Evolutionary conservation across 1,284 basidiomycete species (phyloP).

Genomic region (Ustilago lituana): DNA sequence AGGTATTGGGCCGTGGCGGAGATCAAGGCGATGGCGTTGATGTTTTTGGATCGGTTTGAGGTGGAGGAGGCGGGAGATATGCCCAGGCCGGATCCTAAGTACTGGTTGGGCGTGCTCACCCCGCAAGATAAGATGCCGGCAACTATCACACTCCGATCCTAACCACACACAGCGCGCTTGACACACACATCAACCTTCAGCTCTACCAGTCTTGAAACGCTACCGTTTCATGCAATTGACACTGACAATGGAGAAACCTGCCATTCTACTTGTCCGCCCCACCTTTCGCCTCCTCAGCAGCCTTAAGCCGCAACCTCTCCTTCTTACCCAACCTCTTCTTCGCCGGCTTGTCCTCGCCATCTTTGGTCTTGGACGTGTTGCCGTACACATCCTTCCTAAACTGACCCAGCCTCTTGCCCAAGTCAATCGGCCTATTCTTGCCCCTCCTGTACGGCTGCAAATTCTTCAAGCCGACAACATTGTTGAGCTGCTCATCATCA

Average conservation of each 20-base stretch:
- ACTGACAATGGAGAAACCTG: too few relatives aligned
- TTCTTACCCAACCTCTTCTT: slow-evolving; percentile 67
- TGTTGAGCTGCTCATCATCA: slow-evolving; percentile 90
- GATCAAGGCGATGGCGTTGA: slow-evolving; percentile 20
- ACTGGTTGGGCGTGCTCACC: slow-evolving; percentile 23
- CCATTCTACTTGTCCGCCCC: slow-evolving; percentile 1
- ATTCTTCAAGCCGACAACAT: slow-evolving; percentile 86
- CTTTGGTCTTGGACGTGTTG: slow-evolving; percentile 25
- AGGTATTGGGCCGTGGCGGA: slow-evolving; percentile 35
- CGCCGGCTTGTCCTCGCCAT: slow-evolving; percentile 66
- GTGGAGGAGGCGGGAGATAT: not conserved
- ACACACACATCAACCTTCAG: too few relatives aligned
- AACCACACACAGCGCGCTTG: too few relatives aligned
- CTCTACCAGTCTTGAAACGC: too few relatives aligned
- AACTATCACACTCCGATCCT: slow-evolving; percentile 4
- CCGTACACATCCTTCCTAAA: slow-evolving; percentile 72
- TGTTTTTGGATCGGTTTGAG: slow-evolving; percentile 25
- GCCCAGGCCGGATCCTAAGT: slow-evolving; percentile 10
- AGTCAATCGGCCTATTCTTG: slow-evolving; percentile 74
- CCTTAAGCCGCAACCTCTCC: slow-evolving; percentile 52
- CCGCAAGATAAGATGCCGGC: slow-evolving; percentile 10
- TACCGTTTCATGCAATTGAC: not conserved
- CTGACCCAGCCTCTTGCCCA: slow-evolving; percentile 76
- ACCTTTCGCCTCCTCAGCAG: slow-evolving; percentile 8
- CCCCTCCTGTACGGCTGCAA: slow-evolving; percentile 84